Base-by-base conservation (phyloP, 805 yeast species). In the Barnettozyma salicaria region DNA sequence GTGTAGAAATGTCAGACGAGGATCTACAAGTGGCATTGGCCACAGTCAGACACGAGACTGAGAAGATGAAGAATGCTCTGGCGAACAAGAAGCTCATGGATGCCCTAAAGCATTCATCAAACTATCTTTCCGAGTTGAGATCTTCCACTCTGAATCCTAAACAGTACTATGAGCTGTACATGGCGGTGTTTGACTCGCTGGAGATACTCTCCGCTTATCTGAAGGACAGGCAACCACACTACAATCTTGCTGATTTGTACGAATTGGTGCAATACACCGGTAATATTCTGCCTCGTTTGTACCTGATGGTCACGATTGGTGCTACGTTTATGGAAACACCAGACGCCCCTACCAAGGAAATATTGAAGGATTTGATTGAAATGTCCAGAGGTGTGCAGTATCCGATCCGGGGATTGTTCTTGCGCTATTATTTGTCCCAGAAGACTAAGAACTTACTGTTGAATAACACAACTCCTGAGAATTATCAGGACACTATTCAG, bases 371-470 rank as follows among this genome's bases (percentile, higher is more conserved):
- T 56, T 82, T 92, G 95, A 80, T 90, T 52, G 98, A 92, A 59
- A 92, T 92, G 98, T 81, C 95, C 47, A 74, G 95, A 27, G 98
- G 97, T 12, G 95, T 90, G 3, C 98, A 92, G 60, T 90, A 87
- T 53, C 98, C 98, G 2, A 76, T 87, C 21, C 68, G 96, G 40
- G 98, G 98, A 2, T 64, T 92, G 43, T 92, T 92, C 57, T 64
- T 92, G 50, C 68, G 98, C 32, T 89, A 92, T 63, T 92, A 87
- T 58, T 64, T 92, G 26, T 78, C 88, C 4, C 97, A 90, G 56
- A 67, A 89, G 48, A 81, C 86, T 12, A 82, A 88, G 45, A 55
- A 50, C 33, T 46, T 64, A 17, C 42, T 67, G n/a, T 14, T 38
- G 22, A 38, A 38, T 20, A 34, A 30, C 21, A 28, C 35, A 3